Conservation (phyloP, 306 rosid genomes). For the Dalbergia oliveri region DNA sequence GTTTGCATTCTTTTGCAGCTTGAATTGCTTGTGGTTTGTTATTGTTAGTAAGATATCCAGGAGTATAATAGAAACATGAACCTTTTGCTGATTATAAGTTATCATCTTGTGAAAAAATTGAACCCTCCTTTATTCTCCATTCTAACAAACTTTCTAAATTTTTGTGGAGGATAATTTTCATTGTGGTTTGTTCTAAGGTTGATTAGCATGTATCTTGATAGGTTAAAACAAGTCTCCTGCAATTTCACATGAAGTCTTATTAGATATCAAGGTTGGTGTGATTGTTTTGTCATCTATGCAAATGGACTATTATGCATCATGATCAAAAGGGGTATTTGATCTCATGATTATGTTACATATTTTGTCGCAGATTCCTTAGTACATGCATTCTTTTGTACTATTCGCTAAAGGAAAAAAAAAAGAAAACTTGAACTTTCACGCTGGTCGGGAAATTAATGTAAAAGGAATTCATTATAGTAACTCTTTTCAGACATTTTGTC, state of each 20-base stretch:
- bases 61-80: not conserved
- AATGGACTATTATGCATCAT: slow-evolving; percentile 37
- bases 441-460: not conserved
- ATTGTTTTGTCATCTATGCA: slow-evolving; percentile 25
- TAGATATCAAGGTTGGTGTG: slow-evolving; percentile 24
- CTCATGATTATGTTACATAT: slow-evolving; percentile 18
- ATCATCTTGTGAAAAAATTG: slow-evolving; percentile 4
- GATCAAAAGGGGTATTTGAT: slow-evolving; percentile 6
- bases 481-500: not conserved
- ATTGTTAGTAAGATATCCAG: not conserved
- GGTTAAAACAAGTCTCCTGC: slow-evolving; percentile 32
- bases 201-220: slow-evolving; percentile 27
- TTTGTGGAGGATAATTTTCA: slow-evolving; percentile 31
- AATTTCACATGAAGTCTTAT: slow-evolving; percentile 29
- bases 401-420: not conserved
- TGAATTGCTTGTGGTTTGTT: too few species aligned
- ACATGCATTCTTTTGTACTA: slow-evolving; percentile 7
- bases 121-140: slow-evolving; percentile 4
- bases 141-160: slow-evolving; percentile 25
- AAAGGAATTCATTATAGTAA: not conserved
- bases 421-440: not conserved
- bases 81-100: not conserved
- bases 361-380: slow-evolving; percentile 4
- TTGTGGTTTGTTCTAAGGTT: slow-evolving; percentile 27
- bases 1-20: not conserved